These are phyloP conservation scores for Amauroascus niger DNA, from an alignment of 2,329 filamentous ascomycete genomes.

Conservation along the genomic window DNA sequence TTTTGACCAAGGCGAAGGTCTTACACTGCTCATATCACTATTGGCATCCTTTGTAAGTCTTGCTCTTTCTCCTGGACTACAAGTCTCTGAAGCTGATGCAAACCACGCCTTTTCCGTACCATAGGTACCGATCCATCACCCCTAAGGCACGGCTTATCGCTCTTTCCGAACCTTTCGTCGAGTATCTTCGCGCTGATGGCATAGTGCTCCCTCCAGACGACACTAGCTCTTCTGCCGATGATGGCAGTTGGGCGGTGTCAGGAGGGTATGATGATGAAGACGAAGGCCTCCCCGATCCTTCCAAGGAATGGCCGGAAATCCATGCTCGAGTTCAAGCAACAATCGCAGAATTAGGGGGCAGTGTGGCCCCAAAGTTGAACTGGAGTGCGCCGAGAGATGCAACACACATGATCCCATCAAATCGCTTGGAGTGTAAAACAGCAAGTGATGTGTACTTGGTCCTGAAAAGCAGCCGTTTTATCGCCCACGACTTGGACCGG, in stretches of 20 bases:
- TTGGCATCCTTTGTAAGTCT: slow-evolving; percentile 67
- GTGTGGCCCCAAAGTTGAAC: slow-evolving; percentile 86
- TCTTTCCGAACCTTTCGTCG: slow-evolving; percentile 62
- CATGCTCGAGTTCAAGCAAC: slow-evolving; percentile 67
- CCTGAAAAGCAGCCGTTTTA: slow-evolving; percentile 86
- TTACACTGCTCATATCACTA: slow-evolving; percentile 87
- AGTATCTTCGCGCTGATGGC: slow-evolving; percentile 84
- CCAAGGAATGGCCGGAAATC: slow-evolving; percentile 54
- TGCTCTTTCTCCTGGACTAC: neutral
- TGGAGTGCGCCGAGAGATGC: slow-evolving; percentile 97
- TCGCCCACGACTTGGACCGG: slow-evolving; percentile 88
- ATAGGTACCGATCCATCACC: slow-evolving; percentile 65
- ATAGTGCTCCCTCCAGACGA: slow-evolving; percentile 61
- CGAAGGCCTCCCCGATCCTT: slow-evolving; percentile 49
- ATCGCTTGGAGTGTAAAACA: slow-evolving; percentile 81
- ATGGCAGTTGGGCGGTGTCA: slow-evolving; percentile 53
- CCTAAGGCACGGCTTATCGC: slow-evolving; percentile 80
- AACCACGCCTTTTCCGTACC: neutral
- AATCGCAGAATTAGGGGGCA: slow-evolving; percentile 72
- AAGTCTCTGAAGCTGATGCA: neutral
- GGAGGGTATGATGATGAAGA: slow-evolving; percentile 51
- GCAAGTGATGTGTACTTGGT: slow-evolving; percentile 90
- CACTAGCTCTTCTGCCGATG: slow-evolving; percentile 29
- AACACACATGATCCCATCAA: slow-evolving; percentile 77
- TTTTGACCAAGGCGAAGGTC: slow-evolving; percentile 76